Percentiles rank a stretch among this genome's conserved stretches.
Conservation (phyloP, 768 basidiomycete genomes). For the Phanerochaete sordida region DNA sequence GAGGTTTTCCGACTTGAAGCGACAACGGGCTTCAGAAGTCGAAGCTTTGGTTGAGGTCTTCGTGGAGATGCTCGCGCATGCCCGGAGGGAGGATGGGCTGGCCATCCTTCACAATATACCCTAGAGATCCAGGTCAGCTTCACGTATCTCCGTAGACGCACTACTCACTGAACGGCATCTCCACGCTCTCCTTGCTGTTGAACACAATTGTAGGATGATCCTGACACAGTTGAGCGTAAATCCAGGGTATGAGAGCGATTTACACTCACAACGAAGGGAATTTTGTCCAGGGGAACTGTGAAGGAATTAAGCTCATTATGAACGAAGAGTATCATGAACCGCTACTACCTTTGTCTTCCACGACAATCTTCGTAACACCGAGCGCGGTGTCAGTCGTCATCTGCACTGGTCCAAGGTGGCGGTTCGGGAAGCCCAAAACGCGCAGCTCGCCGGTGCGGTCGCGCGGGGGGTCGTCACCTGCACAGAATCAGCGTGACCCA, state of each 20-base stretch:
- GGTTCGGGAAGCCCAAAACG: constrained; percentile 77
- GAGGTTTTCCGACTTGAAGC: neutral
- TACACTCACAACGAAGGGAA: constrained; percentile 67
- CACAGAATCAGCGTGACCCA: neutral
- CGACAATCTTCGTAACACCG: constrained; percentile 83
- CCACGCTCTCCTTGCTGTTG: constrained; percentile 84
- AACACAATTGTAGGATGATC: constrained; percentile 89
- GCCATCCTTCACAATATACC: constrained; percentile 44
- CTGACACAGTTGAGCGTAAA: constrained; percentile 33
- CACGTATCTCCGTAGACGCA: neutral
- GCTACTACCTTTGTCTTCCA: constrained; percentile 64
- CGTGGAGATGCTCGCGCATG: constrained; percentile 82
- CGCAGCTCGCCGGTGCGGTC: constrained; percentile 91
- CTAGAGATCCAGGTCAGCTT: constrained; percentile 20
- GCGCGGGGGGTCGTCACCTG: constrained; percentile 93
- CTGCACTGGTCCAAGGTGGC: constrained; percentile 84
- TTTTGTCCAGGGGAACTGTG: constrained; percentile 61
- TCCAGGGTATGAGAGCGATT: neutral
- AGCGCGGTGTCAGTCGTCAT: constrained; percentile 99
- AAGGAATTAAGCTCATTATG: neutral
- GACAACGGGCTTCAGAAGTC: constrained; percentile 52
- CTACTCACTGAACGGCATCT: constrained; percentile 87
- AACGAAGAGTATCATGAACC: neutral
- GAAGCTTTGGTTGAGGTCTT: constrained; percentile 85
- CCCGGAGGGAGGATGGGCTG: constrained; percentile 83